phyloP scores from a whole-genome alignment of 164 flowering plant species.

The Nymphaea thermarum region DNA sequence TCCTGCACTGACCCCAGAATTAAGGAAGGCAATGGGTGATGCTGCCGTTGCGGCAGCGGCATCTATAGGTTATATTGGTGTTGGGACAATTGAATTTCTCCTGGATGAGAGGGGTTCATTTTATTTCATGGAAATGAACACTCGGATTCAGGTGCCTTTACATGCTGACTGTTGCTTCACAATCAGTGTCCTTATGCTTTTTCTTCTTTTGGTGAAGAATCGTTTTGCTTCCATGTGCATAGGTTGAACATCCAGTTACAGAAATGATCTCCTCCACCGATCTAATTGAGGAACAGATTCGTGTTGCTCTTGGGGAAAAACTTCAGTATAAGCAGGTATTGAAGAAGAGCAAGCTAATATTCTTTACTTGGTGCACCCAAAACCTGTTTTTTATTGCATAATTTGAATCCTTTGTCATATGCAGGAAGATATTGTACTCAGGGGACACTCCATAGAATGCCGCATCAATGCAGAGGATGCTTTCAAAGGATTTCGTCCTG shows the following conservation, averaged over 20 bases:
- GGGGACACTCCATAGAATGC: conserved; percentile 98
- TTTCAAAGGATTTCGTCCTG: conserved; percentile 90
- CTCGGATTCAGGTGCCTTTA: conserved; percentile 78
- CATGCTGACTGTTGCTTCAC: background rate
- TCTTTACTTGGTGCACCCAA: background rate
- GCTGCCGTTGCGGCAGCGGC: conserved; percentile 99
- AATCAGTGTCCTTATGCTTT: background rate
- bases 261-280: conserved; percentile 96
- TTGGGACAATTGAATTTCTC: conserved; percentile 93
- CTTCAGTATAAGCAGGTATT: conserved; percentile 79
- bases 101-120: conserved; percentile 96
- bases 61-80: conserved; percentile 96
- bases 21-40: conserved; percentile 99
- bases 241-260: conserved; percentile 99
- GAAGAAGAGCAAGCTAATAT: background rate
- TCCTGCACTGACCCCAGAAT: conserved; percentile 87
- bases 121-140: conserved; percentile 99
- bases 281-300: conserved; percentile 96
- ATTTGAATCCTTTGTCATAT: conserved; percentile 6
- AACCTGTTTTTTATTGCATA: background rate
- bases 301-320: conserved; percentile 86
- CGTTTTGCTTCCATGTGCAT: conserved; percentile 1
- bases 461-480: conserved; percentile 99
- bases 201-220: background rate
- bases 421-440: conserved; percentile 94